Evolutionary conservation across 805 yeast species (phyloP).

Genomic region (Nakazawaea ambrosiae): DNA sequence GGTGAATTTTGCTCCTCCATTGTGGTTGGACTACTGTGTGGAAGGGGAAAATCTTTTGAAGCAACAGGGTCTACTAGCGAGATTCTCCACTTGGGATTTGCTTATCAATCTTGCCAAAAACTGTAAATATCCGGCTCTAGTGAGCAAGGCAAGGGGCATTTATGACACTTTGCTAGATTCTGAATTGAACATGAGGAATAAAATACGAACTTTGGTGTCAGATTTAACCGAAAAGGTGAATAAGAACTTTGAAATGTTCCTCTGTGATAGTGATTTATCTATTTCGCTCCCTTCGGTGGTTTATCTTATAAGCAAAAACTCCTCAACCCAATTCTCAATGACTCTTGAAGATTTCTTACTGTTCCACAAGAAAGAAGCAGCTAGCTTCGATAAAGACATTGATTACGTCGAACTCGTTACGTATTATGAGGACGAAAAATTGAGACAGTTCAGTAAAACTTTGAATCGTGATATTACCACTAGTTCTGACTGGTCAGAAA

Average conservation of each 20-base stretch:
- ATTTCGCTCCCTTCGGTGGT: constrained; percentile 51
- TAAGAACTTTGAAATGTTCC: constrained; percentile 25
- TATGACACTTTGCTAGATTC: constrained; percentile 26
- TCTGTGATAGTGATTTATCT: constrained; percentile 47
- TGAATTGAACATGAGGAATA: constrained; percentile 37
- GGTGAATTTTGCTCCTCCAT: constrained; percentile 46
- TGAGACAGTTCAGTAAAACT: constrained; percentile 29
- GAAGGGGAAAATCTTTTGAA: constrained; percentile 47
- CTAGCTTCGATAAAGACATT: constrained; percentile 12
- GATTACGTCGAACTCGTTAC: constrained; percentile 36
- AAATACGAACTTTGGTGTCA: constrained; percentile 25
- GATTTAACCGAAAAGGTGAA: constrained; percentile 25
- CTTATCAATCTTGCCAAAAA: constrained; percentile 38
- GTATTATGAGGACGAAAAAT: constrained; percentile 45
- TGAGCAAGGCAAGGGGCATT: constrained; percentile 25
- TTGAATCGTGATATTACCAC: constrained; percentile 36
- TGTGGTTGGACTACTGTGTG: constrained; percentile 46
- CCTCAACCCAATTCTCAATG: constrained; percentile 24
- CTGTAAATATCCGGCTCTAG: constrained; percentile 31
- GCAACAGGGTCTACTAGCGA: constrained; percentile 41
- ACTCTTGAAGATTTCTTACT: constrained; percentile 27
- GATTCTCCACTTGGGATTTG: constrained; percentile 43
- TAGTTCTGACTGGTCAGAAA: constrained; percentile 44
- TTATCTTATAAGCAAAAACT: constrained; percentile 20
- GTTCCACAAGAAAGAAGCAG: constrained; percentile 8